Evolutionary conservation across 2,329 filamentous ascomycete species (phyloP), one percentile per base, ranked within the genome.

Genomic region (Pseudogymnoascus sp.): DNA sequence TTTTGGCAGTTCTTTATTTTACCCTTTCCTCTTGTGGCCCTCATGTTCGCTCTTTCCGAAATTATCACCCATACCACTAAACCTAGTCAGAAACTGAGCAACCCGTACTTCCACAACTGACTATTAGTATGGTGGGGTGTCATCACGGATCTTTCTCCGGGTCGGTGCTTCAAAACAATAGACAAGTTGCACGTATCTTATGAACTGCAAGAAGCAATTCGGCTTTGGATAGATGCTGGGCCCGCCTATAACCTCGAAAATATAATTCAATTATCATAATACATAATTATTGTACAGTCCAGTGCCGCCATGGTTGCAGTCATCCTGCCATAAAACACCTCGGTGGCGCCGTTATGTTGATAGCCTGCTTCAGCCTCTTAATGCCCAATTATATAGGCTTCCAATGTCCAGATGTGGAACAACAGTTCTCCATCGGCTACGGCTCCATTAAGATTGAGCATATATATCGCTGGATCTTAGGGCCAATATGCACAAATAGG

Each of bases 201-300:
- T 21, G 27, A 31, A 31, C 1, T 18, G 27, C 8, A 18, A 31
- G 9, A 4, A 29, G n/a, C n/a, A 3, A 18, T 6, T 9, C 7
- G 8, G 13, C 27, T 55, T 55, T 55, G 7, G n/a, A 55, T 31
- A 9, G 1, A 33, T 55, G 8, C 9, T 2, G 2, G 25, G 8
- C 27, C 15, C 9, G 27, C n/a, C n/a, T 31, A 33, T 55, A 55
- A 10, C 27, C 7, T 52, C 45, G 21, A 31, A 31, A 33, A 33
- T n/a, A 15, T n/a, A 33, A 52, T 2, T 21, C 21, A 21, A 21
- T 21, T 21, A 3, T 21, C 21, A 55, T 55, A 55, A 55, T 55
- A 55, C 45, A 55, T 55, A 55, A 55, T 9, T 55, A 55, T 55
- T 33, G 27, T 55, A 55, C 27, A 31, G 12, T 55, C 31, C 45